Evolutionary conservation across 2,329 filamentous ascomycete species (phyloP).

Genomic region (Scorias spongiosa): DNA sequence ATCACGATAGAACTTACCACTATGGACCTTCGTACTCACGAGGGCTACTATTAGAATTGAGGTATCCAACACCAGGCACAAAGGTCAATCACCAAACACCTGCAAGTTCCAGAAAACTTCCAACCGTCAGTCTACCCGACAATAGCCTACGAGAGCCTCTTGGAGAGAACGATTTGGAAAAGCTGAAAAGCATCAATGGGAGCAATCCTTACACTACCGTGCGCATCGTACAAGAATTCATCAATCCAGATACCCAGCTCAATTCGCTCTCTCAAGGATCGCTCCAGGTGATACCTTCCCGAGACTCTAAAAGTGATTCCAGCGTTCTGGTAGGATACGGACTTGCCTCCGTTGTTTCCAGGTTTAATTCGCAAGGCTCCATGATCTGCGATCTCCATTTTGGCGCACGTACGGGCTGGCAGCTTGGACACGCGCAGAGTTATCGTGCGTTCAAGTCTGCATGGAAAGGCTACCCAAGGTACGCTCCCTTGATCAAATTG

Average conservation of each 20-base stretch:
- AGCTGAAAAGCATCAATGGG: slow-evolving; percentile 10
- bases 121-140: neutral
- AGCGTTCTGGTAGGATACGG: slow-evolving; percentile 14
- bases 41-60: slow-evolving; percentile 18
- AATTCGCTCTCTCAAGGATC: slow-evolving; percentile 14
- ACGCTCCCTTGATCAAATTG: slow-evolving; percentile 20
- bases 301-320: neutral
- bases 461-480: slow-evolving; percentile 28
- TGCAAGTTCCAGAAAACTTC: neutral
- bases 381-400: slow-evolving; percentile 15
- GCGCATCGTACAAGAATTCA: slow-evolving; percentile 15
- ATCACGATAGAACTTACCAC: slow-evolving; percentile 15
- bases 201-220: slow-evolving; percentile 15
- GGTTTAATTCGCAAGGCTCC: slow-evolving; percentile 11
- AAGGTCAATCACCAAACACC: slow-evolving; percentile 16
- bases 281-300: slow-evolving; percentile 8
- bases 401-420: slow-evolving; percentile 12
- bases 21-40: slow-evolving; percentile 15
- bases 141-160: neutral
- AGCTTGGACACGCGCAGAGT: slow-evolving; percentile 21
- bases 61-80: slow-evolving; percentile 9
- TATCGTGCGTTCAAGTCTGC: slow-evolving; percentile 39
- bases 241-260: slow-evolving; percentile 10
- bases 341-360: slow-evolving; percentile 14
- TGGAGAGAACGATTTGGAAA: slow-evolving; percentile 1